Evolutionary conservation across 345 rosid species (phyloP).

Genomic region (Conringia planisiliqua): DNA sequence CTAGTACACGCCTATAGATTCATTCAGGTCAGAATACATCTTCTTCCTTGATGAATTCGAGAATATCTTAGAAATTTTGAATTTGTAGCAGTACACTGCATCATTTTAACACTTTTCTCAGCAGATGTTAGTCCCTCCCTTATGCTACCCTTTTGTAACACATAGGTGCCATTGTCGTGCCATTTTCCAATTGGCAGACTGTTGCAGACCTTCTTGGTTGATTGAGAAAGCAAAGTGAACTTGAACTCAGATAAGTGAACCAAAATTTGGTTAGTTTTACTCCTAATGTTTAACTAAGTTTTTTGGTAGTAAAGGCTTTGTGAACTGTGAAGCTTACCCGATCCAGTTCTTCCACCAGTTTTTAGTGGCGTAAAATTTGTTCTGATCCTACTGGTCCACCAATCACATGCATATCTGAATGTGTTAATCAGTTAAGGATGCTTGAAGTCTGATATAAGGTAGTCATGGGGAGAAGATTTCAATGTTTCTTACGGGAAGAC

Average conservation of each 20-base stretch:
- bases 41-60: constrained; percentile 6
- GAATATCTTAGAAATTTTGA: neutral
- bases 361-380: neutral
- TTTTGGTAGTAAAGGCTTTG: constrained; percentile 25
- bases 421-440: neutral
- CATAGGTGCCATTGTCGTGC: constrained; percentile 32
- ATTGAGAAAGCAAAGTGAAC: constrained; percentile 39
- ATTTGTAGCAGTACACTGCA: neutral
- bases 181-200: constrained; percentile 39
- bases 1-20: constrained; percentile 31
- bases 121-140: constrained; percentile 6
- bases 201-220: constrained; percentile 48
- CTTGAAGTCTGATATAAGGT: neutral
- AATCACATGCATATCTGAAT: neutral
- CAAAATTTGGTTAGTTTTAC: constrained; percentile 27
- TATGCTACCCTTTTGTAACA: constrained; percentile 9
- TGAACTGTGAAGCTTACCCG: constrained; percentile 17
- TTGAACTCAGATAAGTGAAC: constrained; percentile 39
- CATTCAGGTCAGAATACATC: constrained; percentile 41
- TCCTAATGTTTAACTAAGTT: constrained; percentile 30
- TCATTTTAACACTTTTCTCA: neutral
- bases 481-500: neutral
- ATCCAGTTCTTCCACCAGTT: constrained; percentile 7
- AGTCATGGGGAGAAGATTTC: neutral
- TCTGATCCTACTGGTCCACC: neutral